Evolutionary conservation across 2,329 filamentous ascomycete species (phyloP), one percentile per base, ranked within the genome.

Genomic region (Penicillium sp.): DNA sequence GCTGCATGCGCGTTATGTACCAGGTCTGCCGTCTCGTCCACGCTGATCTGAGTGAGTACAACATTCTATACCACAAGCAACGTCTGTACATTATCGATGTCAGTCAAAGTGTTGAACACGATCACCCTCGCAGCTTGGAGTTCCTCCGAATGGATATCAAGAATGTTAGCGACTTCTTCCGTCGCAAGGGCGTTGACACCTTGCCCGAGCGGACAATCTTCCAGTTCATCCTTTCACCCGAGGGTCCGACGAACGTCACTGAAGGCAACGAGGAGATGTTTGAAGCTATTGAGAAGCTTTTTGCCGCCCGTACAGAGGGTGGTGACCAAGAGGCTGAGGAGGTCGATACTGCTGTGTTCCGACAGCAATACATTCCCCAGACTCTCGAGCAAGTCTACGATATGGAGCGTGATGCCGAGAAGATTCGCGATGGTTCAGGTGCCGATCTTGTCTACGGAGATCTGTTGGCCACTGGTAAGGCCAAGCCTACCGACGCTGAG

Each of bases 91-190:
- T 99, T 71, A 99, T 99, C 76, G 95, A 99, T 78, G 95, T 99
- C 46, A 97, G 92, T 58, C 95, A 99, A 80, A 95, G 91, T 73
- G 95, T 99, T 22, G 96, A 98, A 80, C 93, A 96, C 68, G 94
- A 98, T 70, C 95, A 99, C 76, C 95, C 95, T 0, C 86, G 92
- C 60, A 94, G 91, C 2, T 83, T 96, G 33, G 94, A 98, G 75
- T 99, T 99, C 74, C 78, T 99, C 70, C 89, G 95, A 37, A 98
- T 97, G 93, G 95, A 99, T 74, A 93, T 99, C 78, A 98, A 97
- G 83, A 99, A 99, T 73, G 87, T 96, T 1, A 90, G 88, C 25
- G 92, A 96, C 76, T 99, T 96, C 79, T 99, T 98, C 85, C 84
- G 88, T 33, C 85, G 91, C 22, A 89, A 97, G 75, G 90, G 89